Evolutionary conservation across 139 green algal species (phyloP).

Genomic region (Medakamo hakoo): DNA sequence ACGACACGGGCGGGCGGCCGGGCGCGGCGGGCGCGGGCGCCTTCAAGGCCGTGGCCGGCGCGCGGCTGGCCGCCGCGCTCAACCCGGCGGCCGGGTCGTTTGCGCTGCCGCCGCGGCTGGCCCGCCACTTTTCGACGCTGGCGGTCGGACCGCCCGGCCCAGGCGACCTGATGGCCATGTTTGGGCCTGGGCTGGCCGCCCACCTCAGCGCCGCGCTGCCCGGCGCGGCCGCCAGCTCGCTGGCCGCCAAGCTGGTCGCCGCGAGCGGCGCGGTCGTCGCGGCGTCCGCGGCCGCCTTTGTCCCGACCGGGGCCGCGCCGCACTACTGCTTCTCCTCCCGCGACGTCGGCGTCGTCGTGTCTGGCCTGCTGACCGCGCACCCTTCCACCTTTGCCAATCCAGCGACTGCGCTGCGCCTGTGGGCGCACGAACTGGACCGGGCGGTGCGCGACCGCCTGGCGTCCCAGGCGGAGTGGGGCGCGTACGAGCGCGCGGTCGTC

Average conservation of each 20-base stretch:
- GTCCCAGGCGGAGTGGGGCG: slow-evolving; percentile 49
- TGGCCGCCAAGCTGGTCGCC: slow-evolving; percentile 56
- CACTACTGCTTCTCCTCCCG: slow-evolving; percentile 85
- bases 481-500: slow-evolving; percentile 54
- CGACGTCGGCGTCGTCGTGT: neutral
- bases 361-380: neutral
- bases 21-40: slow-evolving; percentile 45
- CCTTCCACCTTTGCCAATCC: neutral
- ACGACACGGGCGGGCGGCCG: slow-evolving; percentile 2
- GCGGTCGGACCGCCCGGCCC: slow-evolving; percentile 53
- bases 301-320: slow-evolving; percentile 52
- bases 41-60: slow-evolving; percentile 73
- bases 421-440: slow-evolving; percentile 69
- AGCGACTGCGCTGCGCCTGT: slow-evolving; percentile 36
- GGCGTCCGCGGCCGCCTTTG: slow-evolving; percentile 69
- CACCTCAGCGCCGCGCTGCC: slow-evolving; percentile 40
- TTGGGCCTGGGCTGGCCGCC: slow-evolving; percentile 32
- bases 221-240: slow-evolving; percentile 39
- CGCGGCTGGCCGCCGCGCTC: slow-evolving; percentile 65
- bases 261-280: slow-evolving; percentile 75
- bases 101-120: slow-evolving; percentile 78
- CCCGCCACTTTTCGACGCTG: slow-evolving; percentile 85
- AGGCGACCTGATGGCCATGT: slow-evolving; percentile 20
- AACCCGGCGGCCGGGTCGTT: slow-evolving; percentile 81
- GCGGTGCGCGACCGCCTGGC: slow-evolving; percentile 74